Percentiles rank a stretch among this genome's conserved stretches.
Conservation (phyloP, 768 basidiomycete genomes). For the Pleurotus citrinopileatus region DNA sequence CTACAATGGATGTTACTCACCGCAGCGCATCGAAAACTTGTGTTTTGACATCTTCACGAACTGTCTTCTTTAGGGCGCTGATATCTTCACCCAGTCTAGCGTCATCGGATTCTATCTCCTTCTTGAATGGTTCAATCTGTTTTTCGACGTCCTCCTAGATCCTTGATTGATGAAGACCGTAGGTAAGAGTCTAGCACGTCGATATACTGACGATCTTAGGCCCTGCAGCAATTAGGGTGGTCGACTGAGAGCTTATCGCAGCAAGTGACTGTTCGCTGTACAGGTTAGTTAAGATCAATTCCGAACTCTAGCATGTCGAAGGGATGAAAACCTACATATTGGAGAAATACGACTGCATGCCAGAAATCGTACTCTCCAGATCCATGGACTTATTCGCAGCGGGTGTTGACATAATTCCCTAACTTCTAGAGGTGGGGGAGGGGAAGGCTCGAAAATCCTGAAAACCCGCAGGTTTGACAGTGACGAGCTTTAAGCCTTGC, state of each 20-base stretch:
- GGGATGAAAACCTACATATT: background rate
- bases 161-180: background rate
- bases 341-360: background rate
- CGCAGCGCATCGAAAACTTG: conserved; percentile 24
- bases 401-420: background rate
- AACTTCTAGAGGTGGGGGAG: background rate
- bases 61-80: conserved; percentile 15
- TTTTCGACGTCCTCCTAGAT: conserved; percentile 6
- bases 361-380: background rate
- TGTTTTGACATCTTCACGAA: conserved; percentile 21
- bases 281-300: background rate
- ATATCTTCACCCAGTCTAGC: conserved; percentile 1
- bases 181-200: background rate
- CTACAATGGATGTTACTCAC: conserved; percentile 22
- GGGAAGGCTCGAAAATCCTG: too few species aligned
- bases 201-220: background rate
- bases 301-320: background rate
- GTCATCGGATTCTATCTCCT: conserved; percentile 2
- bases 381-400: background rate
- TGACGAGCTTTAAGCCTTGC: background rate
- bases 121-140: conserved; percentile 17
- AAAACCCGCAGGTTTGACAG: background rate
- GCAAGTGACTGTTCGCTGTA: background rate
- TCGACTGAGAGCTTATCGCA: background rate
- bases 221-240: background rate